Evolutionary conservation across 768 basidiomycete genomes (phyloP).

Genomic region (Psilocybe sp.): DNA sequence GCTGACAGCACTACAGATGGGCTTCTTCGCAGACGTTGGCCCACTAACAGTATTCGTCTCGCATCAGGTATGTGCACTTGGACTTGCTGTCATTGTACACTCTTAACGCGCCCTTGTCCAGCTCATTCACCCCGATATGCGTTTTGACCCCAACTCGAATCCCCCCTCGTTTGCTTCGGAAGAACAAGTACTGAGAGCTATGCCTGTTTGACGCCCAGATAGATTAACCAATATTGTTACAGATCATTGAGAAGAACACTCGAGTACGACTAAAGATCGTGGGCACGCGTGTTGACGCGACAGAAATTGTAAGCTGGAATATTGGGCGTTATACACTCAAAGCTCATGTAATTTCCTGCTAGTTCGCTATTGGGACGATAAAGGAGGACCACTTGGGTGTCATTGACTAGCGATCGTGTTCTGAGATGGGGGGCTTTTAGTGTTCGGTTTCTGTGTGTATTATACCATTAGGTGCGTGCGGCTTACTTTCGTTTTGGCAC

Average conservation of each 20-base stretch:
- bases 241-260: conserved; percentile 94
- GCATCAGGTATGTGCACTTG: conserved; percentile 66
- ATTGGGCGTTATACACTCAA: neutral
- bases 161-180: conserved; percentile 96
- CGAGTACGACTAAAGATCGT: conserved; percentile 94
- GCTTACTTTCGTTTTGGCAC: too few relatives aligned
- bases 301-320: conserved; percentile 79
- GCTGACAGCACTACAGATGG: conserved; percentile 63
- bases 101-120: conserved; percentile 26
- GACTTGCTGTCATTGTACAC: neutral
- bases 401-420: conserved; percentile 51
- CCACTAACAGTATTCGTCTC: conserved; percentile 94
- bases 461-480: neutral
- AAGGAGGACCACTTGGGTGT: conserved; percentile 98
- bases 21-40: conserved; percentile 96
- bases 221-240: conserved; percentile 2
- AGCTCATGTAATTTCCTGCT: conserved; percentile 1
- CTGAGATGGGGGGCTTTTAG: neutral
- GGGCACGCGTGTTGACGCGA: conserved; percentile 97
- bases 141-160: conserved; percentile 93
- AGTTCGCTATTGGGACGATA: conserved; percentile 98
- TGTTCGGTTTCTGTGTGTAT: neutral
- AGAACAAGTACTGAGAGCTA: conserved; percentile 56
- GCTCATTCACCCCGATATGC: conserved; percentile 93
- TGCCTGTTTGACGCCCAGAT: neutral